These are phyloP conservation scores for Podila horticola DNA, from an alignment of 192 early-diverging fungal genomes.

Conservation along the genomic window DNA sequence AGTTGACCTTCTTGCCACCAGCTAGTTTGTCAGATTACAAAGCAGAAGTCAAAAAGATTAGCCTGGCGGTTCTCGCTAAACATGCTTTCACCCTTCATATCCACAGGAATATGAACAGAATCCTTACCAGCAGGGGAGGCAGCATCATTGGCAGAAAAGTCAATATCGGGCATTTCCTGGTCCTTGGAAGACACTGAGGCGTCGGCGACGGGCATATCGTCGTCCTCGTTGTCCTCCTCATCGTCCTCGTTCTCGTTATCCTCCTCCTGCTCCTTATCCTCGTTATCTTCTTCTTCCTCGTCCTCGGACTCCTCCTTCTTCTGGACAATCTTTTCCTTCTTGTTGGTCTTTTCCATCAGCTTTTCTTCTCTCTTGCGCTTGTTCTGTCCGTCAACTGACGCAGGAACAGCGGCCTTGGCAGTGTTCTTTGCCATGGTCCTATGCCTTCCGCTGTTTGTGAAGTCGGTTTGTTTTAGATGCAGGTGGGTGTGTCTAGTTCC, in stretches of 20 bases:
- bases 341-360: conserved; percentile 43
- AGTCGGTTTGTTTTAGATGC: neutral
- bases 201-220: conserved; percentile 17
- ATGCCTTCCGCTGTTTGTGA: conserved; percentile 2
- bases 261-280: conserved; percentile 16
- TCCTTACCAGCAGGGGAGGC: conserved; percentile 3
- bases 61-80: too few relatives aligned
- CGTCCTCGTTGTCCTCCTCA: conserved; percentile 23
- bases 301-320: conserved; percentile 31
- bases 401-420: conserved; percentile 25
- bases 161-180: conserved; percentile 33
- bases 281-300: conserved; percentile 10
- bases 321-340: conserved; percentile 43
- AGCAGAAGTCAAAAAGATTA: neutral
- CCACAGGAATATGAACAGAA: neutral
- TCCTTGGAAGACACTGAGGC: conserved; percentile 12
- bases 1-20: conserved; percentile 55
- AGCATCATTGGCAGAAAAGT: conserved; percentile 43
- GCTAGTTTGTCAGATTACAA: neutral
- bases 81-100: too few relatives aligned
- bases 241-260: conserved; percentile 17
- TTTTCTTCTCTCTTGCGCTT: conserved; percentile 52
- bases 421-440: conserved; percentile 42
- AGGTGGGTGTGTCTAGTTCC: neutral
- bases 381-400: conserved; percentile 32